Evolutionary conservation across 805 yeast genomes (phyloP).

Genomic region (Zygoascus bituminiphila): DNA sequence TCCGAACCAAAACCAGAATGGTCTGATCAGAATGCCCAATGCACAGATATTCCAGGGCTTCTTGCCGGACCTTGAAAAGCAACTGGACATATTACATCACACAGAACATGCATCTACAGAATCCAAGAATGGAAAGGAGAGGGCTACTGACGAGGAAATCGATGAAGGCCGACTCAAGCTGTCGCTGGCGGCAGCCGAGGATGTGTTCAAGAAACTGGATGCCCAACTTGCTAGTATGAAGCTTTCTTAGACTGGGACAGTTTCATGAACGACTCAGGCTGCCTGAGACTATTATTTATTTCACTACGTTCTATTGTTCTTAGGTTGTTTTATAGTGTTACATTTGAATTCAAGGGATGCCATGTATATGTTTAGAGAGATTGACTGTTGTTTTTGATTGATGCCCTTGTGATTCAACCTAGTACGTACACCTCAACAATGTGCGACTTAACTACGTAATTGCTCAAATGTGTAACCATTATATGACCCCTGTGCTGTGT

Average conservation of each 20-base stretch:
- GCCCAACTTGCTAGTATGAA: constrained; percentile 11
- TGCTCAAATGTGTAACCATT: too few relatives aligned
- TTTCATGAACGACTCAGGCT: too few relatives aligned
- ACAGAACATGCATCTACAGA: constrained; percentile 8
- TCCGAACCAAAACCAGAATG: not conserved
- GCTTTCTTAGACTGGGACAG: not conserved
- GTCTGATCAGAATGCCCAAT: constrained; percentile 8
- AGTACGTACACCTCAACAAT: too few relatives aligned
- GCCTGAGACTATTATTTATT: not conserved
- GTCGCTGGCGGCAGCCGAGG: constrained; percentile 26
- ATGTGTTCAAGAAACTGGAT: constrained; percentile 22
- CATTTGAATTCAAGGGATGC: too few relatives aligned
- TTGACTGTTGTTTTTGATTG: too few relatives aligned
- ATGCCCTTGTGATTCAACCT: too few relatives aligned
- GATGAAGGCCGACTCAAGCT: constrained; percentile 11
- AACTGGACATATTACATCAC: constrained; percentile 6
- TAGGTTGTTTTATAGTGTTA: not conserved
- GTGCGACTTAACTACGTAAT: too few relatives aligned
- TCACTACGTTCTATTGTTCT: not conserved
- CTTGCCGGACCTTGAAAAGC: constrained; percentile 22
- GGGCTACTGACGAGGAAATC: not conserved
- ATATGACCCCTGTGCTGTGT: too few relatives aligned
- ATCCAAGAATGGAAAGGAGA: constrained; percentile 3
- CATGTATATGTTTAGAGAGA: too few relatives aligned
- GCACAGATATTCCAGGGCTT: constrained; percentile 9